Percentiles rank a stretch among this genome's conserved stretches.
Conservation (phyloP, 139 green algal species). For the Tetradesmus obliquus region DNA sequence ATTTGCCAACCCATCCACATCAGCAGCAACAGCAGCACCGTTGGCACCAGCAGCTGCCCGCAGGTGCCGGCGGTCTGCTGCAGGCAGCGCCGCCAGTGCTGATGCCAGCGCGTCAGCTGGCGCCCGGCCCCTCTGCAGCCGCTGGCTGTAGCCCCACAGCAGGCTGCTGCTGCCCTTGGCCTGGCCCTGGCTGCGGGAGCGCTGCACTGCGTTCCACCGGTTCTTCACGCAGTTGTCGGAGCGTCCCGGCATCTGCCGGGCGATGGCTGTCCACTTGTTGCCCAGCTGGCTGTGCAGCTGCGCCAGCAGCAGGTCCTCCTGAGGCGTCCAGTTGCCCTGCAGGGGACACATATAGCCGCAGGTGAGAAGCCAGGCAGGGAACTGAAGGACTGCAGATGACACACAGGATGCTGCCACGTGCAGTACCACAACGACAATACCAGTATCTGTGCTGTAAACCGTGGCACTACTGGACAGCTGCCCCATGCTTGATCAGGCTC, state of each 20-base stretch:
- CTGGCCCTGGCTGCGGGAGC: neutral
- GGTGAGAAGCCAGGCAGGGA: neutral
- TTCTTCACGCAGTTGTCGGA: conserved; percentile 50
- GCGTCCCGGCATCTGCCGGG: conserved; percentile 11
- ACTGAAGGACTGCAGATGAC: neutral
- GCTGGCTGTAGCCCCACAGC: conserved; percentile 22
- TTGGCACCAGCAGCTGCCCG: neutral
- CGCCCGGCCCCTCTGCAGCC: neutral
- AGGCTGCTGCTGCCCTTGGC: conserved; percentile 1
- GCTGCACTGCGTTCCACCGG: conserved; percentile 33
- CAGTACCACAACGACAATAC: too few relatives aligned
- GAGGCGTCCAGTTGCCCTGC: conserved; percentile 52
- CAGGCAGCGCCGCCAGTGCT: neutral
- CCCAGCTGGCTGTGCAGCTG: conserved; percentile 32
- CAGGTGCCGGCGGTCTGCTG: neutral
- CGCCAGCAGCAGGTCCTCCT: conserved; percentile 45
- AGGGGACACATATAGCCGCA: too few relatives aligned
- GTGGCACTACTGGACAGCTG: too few relatives aligned
- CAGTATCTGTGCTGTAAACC: too few relatives aligned
- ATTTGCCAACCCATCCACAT: neutral
- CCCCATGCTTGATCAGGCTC: too few relatives aligned
- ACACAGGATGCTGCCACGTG: too few relatives aligned
- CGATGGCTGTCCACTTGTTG: conserved; percentile 41
- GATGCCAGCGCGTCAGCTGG: conserved; percentile 12
- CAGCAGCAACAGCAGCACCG: neutral